These are phyloP conservation scores for Trichoderma asperelloides DNA, from an alignment of 495 filamentous ascomycete genomes.

Conservation along the genomic window DNA sequence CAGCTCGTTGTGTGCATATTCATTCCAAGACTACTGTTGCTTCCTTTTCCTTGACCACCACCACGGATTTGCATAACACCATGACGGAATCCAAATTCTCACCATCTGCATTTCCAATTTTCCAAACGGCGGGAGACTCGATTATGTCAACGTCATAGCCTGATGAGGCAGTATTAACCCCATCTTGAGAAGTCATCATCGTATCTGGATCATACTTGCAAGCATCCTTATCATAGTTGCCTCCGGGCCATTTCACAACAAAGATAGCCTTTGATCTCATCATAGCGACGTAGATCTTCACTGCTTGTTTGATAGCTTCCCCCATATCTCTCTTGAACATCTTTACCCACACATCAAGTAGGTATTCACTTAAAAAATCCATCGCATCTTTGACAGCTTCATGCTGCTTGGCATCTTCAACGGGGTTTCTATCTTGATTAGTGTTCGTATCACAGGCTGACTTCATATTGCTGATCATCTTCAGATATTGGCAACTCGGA, in stretches of 20 bases:
- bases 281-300: neutral
- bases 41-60: neutral
- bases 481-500: neutral
- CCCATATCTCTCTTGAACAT: no score
- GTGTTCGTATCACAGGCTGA: neutral
- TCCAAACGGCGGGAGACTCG: neutral
- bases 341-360: no score
- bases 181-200: neutral
- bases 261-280: conserved; percentile 1
- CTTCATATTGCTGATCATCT: neutral
- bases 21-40: neutral
- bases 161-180: neutral
- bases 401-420: no score
- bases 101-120: neutral
- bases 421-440: neutral
- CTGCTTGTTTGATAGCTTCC: no score
- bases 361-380: no score
- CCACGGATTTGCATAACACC: neutral
- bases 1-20: no score
- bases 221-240: neutral
- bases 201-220: neutral
- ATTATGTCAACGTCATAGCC: neutral
- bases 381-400: no score
- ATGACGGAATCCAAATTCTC: neutral
- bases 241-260: neutral